Conservation (phyloP, 2,329 filamentous ascomycete species). For the Curvularia sp. region DNA sequence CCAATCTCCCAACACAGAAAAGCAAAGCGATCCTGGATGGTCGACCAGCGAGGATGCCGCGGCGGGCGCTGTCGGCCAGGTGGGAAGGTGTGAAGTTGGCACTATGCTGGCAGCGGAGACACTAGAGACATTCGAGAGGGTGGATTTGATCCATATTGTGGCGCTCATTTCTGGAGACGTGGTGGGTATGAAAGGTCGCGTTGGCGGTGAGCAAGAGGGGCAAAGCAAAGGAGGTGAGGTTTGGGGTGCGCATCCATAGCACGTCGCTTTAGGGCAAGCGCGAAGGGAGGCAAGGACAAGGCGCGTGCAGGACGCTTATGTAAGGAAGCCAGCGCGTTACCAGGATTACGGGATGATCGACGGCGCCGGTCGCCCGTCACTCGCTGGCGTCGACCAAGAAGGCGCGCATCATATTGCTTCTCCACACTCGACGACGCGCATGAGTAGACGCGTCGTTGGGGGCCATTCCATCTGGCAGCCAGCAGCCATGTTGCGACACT, state of each 20-base stretch:
- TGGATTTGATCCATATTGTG: constrained; percentile 26
- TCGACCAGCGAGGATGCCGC: neutral
- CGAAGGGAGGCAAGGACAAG: neutral
- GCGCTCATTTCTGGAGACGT: constrained; percentile 12
- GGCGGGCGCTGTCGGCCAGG: constrained; percentile 1
- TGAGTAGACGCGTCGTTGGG: neutral
- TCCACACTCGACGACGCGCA: neutral
- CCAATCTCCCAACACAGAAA: constrained; percentile 6
- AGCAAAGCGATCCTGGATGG: constrained; percentile 7
- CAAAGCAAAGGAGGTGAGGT: constrained; percentile 1
- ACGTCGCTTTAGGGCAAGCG: neutral
- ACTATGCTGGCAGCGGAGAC: constrained; percentile 3
- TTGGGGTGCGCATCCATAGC: constrained; percentile 12
- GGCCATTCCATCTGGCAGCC: neutral
- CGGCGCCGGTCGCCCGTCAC: neutral
- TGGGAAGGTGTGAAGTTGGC: constrained; percentile 4
- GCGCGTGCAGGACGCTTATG: constrained; percentile 5
- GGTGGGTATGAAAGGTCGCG: constrained; percentile 15
- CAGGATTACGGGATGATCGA: neutral
- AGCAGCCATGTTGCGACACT: neutral
- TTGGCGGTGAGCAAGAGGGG: constrained; percentile 2
- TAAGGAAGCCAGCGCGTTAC: neutral
- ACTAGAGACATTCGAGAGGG: constrained; percentile 2
- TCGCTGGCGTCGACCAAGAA: neutral
- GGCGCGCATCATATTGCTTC: neutral